Evolutionary conservation across 1,139 yeast species (phyloP).

Genomic region (Zhuliangozyma blackwelliae): DNA sequence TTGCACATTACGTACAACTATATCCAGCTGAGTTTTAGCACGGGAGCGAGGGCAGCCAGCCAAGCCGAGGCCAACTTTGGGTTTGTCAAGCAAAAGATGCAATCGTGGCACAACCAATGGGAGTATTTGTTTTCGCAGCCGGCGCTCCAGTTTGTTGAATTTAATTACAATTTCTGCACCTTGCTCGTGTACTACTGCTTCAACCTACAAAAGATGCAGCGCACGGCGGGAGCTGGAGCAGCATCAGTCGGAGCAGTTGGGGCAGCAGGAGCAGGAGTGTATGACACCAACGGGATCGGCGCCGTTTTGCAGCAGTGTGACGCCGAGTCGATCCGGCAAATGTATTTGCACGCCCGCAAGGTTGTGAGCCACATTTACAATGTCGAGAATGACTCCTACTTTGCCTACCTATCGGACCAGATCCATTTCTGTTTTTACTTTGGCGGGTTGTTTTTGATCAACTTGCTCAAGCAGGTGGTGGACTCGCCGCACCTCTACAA

Average conservation of each 20-base stretch:
- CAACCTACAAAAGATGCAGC: conserved; percentile 19
- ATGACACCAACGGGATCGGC: background rate
- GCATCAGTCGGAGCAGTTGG: no score
- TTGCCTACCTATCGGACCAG: conserved; percentile 67
- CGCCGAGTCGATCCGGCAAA: conserved; percentile 17
- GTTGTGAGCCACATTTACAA: conserved; percentile 37
- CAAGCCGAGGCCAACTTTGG: conserved; percentile 23
- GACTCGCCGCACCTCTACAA: no score
- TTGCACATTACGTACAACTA: conserved; percentile 60
- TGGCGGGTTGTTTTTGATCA: conserved; percentile 44
- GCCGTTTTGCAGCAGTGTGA: conserved; percentile 19
- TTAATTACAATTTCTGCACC: conserved; percentile 64
- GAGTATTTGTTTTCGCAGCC: conserved; percentile 68
- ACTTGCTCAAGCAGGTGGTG: conserved; percentile 3
- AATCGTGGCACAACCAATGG: conserved; percentile 69
- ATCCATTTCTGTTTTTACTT: conserved; percentile 56
- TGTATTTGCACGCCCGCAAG: conserved; percentile 34
- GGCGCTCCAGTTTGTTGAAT: conserved; percentile 71
- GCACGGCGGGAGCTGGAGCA: no score
- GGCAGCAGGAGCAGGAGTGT: background rate
- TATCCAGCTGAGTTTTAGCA: conserved; percentile 30
- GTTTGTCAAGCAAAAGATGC: conserved; percentile 35
- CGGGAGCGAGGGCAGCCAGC: conserved; percentile 2
- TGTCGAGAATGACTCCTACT: conserved; percentile 56
- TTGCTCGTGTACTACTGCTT: conserved; percentile 41